Evolutionary conservation across 768 basidiomycete genomes (phyloP).

Genomic region (Suillus luteus): DNA sequence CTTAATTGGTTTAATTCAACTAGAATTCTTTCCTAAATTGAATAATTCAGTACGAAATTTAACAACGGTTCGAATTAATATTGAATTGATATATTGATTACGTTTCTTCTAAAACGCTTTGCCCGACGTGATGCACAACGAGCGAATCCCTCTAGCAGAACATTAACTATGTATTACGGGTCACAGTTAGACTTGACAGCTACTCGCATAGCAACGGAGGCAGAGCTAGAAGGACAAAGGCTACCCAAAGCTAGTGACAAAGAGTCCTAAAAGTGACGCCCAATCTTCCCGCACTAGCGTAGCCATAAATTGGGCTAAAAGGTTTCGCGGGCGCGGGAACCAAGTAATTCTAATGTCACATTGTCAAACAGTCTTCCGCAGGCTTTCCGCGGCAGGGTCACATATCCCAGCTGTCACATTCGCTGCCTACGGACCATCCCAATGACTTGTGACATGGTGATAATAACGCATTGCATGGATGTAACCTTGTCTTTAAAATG

Average conservation of each 20-base stretch:
- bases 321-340: constrained; percentile 5
- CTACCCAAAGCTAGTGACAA: constrained; percentile 21
- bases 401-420: not conserved
- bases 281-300: constrained; percentile 9
- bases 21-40: constrained; percentile 21
- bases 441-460: constrained; percentile 3
- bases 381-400: not conserved
- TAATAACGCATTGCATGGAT: not conserved
- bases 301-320: constrained; percentile 4
- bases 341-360: constrained; percentile 1
- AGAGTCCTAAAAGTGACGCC: constrained; percentile 17
- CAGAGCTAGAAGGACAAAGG: constrained; percentile 18
- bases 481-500: too few species aligned
- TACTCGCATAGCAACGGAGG: constrained; percentile 23
- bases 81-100: constrained; percentile 16
- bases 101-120: constrained; percentile 7
- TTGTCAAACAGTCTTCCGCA: constrained; percentile 1
- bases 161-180: not conserved
- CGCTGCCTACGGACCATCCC: not conserved
- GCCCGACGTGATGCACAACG: constrained; percentile 6
- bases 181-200: constrained; percentile 3
- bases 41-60: not conserved
- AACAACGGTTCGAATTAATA: not conserved
- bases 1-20: constrained; percentile 24
- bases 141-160: not conserved